These are phyloP conservation scores for Colletotrichum destructivum DNA, from an alignment of 2,329 filamentous ascomycete genomes.

Conservation along the genomic window DNA sequence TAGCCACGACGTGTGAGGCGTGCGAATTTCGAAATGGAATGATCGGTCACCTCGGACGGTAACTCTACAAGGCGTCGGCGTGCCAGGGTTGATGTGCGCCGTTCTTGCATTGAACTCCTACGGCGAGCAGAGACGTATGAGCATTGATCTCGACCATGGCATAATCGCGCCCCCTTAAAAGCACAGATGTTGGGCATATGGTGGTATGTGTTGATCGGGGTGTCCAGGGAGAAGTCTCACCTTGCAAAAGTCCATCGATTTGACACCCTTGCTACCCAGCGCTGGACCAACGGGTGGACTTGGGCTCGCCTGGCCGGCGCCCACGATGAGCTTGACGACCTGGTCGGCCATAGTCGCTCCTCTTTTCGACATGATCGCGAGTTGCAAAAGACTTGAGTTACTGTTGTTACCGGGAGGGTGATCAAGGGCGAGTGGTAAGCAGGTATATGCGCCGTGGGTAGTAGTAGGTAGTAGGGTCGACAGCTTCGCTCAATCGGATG, in stretches of 20 bases:
- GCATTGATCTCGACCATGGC: slow-evolving; percentile 42
- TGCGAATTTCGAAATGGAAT: slow-evolving; percentile 94
- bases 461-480: no score
- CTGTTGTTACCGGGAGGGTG: not conserved
- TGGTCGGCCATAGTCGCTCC: slow-evolving; percentile 68
- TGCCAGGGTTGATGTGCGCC: slow-evolving; percentile 84
- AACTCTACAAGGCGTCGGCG: slow-evolving; percentile 90
- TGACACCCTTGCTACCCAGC: slow-evolving; percentile 96
- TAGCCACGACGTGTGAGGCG: slow-evolving; percentile 93
- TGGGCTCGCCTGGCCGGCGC: slow-evolving; percentile 93
- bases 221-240: slow-evolving; percentile 60
- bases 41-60: slow-evolving; percentile 93
- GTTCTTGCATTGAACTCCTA: slow-evolving; percentile 98
- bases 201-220: slow-evolving; percentile 35
- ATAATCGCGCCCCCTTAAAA: slow-evolving; percentile 20
- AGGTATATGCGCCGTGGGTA: slow-evolving; percentile 22
- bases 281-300: slow-evolving; percentile 97
- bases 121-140: slow-evolving; percentile 22
- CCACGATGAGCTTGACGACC: slow-evolving; percentile 97
- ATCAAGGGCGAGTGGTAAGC: not conserved
- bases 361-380: slow-evolving; percentile 67
- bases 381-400: slow-evolving; percentile 39
- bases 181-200: slow-evolving; percentile 33
- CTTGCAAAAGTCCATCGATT: slow-evolving; percentile 99
- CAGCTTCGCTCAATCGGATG: slow-evolving; percentile 25